Conservation (phyloP, 352 stramenopile genomes). For the Pythium grandisporangium region DNA sequence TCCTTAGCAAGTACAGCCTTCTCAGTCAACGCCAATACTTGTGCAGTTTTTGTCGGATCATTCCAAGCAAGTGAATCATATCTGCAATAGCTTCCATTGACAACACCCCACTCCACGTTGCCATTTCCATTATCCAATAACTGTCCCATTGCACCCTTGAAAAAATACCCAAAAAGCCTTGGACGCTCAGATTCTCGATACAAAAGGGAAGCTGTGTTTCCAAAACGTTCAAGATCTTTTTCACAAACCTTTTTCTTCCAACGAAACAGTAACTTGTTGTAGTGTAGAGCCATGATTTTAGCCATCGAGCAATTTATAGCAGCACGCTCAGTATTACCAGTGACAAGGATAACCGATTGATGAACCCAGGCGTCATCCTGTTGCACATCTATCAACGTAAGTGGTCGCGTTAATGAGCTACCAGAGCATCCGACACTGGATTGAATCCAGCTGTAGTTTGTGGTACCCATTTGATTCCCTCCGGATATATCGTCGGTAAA, state of each 20-base stretch:
- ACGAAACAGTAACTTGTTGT: background rate
- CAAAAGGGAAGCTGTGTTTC: background rate
- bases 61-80: constrained; percentile 8
- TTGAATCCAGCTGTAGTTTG: too few species aligned
- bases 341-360: background rate
- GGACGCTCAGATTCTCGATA: constrained; percentile 7
- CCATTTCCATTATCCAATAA: constrained; percentile 8
- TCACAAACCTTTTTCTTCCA: background rate
- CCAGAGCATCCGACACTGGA: too few species aligned
- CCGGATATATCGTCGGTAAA: too few species aligned
- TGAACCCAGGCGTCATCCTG: background rate
- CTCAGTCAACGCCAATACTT: background rate
- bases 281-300: too few species aligned
- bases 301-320: too few species aligned
- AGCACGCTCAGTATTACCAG: background rate
- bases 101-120: constrained; percentile 1
- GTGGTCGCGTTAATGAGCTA: background rate
- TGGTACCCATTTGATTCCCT: too few species aligned
- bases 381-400: background rate
- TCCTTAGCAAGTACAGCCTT: too few species aligned
- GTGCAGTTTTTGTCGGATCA: background rate
- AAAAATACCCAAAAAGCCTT: constrained; percentile 8
- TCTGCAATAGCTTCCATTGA: constrained; percentile 1
- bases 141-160: constrained; percentile 4
- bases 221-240: background rate